Base-by-base conservation (phyloP, 345 rosid species). In the Hibiscus trionum region DNA sequence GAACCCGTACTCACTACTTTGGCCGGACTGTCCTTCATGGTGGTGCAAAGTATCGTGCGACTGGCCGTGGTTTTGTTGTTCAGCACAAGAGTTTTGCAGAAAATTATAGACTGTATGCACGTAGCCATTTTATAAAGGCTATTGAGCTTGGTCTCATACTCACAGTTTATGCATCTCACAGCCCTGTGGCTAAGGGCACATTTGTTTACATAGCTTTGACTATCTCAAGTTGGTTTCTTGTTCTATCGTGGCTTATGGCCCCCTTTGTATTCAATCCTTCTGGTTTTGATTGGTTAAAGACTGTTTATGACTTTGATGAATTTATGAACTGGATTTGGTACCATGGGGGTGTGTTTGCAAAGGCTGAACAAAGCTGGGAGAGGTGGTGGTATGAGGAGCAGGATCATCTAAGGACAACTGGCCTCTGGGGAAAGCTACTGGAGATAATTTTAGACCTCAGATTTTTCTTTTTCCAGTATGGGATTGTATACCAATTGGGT, bases 261-360 rank as follows among this genome's bases (percentile, higher is more conserved):
- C 93, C 93, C n/a, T 88, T 85, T 77, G 90, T 78, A 60, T 88
- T 86, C 78, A 88, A 88, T 74, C 92, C 92, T 55, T 88, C 92
- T 72, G 92, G 92, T 29, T 66, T 66, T 47, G 70, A 88, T 80
- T 88, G 93, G 93, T 77, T 88, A 71, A 86, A 88, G 75, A 78
- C 93, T 31, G 93, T 88, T 8, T 86, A 88, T 24, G 93, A 88
- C 74, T 88, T 85, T 67, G 93, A 88, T 81, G 93, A 86, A 66
- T 88, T 88, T 75, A 88, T 88, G 93, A 85, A 79, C 81, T 88
- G 93, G 93, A 86, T 88, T 63, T 88, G 90, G 90, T 88, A 79
- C 70, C 76, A 66, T 61, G 93, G 93, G 50, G 84, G 93, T 63
- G 88, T 86, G 37, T 88, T 82, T 82, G 79, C 86, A 21, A 86